A percentile compares a stretch with the other conserved stretches of the same genome.
Conservation (phyloP, 1,139 yeast genomes). For the Taphrina confusa region DNA sequence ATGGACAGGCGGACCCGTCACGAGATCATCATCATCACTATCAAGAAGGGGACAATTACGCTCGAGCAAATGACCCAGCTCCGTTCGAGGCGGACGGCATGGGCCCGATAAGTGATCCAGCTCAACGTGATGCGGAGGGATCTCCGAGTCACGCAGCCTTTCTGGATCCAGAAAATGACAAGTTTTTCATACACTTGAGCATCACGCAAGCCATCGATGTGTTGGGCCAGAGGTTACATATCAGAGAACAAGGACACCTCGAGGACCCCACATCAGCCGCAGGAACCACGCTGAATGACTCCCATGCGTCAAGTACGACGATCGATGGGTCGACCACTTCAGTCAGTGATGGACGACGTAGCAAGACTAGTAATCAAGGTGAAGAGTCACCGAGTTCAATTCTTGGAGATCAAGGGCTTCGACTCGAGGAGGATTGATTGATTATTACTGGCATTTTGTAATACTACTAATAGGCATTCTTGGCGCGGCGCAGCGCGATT, state of each 20-base stretch:
- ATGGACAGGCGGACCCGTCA: not conserved
- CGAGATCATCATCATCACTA: not conserved
- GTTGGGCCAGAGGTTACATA: constrained; percentile 2
- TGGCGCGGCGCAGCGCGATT: too few species aligned
- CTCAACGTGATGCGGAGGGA: not conserved
- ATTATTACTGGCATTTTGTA: too few species aligned
- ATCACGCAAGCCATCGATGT: constrained; percentile 17
- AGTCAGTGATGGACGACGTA: too few species aligned
- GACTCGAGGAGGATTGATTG: constrained; percentile 18
- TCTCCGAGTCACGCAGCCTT: constrained; percentile 15
- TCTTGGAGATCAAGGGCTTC: constrained; percentile 14
- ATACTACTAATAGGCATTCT: too few species aligned
- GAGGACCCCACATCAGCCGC: constrained; percentile 2
- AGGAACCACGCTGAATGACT: not conserved
- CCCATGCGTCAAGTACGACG: not conserved
- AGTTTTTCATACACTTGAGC: constrained; percentile 27
- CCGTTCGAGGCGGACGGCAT: constrained; percentile 24
- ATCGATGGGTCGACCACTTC: not conserved
- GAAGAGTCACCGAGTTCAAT: not conserved
- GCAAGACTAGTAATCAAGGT: too few species aligned
- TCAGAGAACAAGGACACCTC: not conserved
- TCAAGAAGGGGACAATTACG: constrained; percentile 16
- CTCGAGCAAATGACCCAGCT: constrained; percentile 19
- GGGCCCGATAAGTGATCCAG: constrained; percentile 17
- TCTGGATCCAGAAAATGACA: constrained; percentile 13